phyloP scores from a whole-genome alignment of 495 filamentous ascomycete genomes.

The Neurospora sublineolata region DNA sequence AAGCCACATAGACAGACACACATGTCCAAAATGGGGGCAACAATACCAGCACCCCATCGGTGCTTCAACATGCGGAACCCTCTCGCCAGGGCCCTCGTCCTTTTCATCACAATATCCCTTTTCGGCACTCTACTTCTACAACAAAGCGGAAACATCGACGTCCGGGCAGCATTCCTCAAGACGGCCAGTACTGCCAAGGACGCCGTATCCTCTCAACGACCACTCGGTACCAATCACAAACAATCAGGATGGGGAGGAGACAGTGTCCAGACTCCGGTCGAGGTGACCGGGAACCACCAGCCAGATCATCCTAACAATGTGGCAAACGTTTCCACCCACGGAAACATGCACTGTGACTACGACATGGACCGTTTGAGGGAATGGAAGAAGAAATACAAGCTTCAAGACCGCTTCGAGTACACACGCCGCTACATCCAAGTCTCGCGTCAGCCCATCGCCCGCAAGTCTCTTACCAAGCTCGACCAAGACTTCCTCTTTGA shows the following conservation, averaged over 20 bases:
- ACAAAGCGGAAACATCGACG: constrained; percentile 25
- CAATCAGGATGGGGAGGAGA: constrained; percentile 1
- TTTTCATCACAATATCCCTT: constrained; percentile 24
- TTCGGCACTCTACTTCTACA: constrained; percentile 25
- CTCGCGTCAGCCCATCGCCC: constrained; percentile 27
- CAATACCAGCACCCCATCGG: constrained; percentile 25
- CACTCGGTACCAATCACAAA: constrained; percentile 8
- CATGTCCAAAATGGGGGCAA: constrained; percentile 24
- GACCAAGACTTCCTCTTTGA: constrained; percentile 32
- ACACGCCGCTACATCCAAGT: constrained; percentile 39
- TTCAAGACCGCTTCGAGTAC: constrained; percentile 40
- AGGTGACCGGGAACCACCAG: constrained; percentile 1
- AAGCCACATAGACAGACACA: neutral
- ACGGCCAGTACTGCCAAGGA: constrained; percentile 26
- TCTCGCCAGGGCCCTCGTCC: constrained; percentile 26
- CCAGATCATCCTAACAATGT: constrained; percentile 6
- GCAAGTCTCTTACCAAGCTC: constrained; percentile 38
- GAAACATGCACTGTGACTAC: constrained; percentile 32
- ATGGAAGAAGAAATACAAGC: constrained; percentile 32
- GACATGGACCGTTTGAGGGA: constrained; percentile 29
- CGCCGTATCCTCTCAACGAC: constrained; percentile 20
- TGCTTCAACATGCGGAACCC: constrained; percentile 36
- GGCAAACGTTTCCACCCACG: constrained; percentile 8
- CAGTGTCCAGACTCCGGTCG: neutral
- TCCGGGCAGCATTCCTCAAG: constrained; percentile 26